A percentile compares a stretch with the other conserved stretches of the same genome.
Conservation (phyloP, 371 early-diverging fungal genomes). For the Mortierella sp. region DNA sequence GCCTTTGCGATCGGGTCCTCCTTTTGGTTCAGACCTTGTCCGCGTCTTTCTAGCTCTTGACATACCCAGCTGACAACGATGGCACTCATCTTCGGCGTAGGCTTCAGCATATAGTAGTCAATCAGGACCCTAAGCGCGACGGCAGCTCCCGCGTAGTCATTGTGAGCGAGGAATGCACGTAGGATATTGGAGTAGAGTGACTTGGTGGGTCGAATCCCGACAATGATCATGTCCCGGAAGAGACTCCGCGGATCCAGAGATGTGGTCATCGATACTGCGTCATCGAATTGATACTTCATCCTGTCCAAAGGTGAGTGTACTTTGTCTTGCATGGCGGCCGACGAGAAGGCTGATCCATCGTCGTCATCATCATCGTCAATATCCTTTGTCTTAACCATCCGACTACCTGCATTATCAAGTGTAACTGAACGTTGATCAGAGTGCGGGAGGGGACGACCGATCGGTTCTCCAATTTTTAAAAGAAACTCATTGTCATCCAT, state of each 20-base stretch:
- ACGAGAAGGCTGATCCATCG: too few species aligned
- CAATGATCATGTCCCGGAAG: conserved; percentile 52
- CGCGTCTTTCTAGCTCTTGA: conserved; percentile 18
- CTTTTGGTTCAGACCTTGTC: conserved; percentile 7
- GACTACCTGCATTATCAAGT: conserved; percentile 5
- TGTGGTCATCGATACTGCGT: conserved; percentile 18
- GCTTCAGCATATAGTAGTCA: conserved; percentile 34
- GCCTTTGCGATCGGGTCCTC: conserved; percentile 9
- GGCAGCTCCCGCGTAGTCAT: conserved; percentile 35
- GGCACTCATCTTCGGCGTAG: conserved; percentile 48
- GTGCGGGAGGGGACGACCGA: background rate
- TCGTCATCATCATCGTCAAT: background rate
- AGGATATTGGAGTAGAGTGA: conserved; percentile 45
- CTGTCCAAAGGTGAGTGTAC: background rate
- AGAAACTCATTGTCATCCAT: conserved; percentile 12
- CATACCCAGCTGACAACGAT: conserved; percentile 38
- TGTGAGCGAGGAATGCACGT: conserved; percentile 31
- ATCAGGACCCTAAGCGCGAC: conserved; percentile 28
- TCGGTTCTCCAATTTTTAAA: conserved; percentile 21
- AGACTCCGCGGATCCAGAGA: conserved; percentile 23
- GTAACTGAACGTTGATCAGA: conserved; percentile 6
- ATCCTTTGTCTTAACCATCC: background rate
- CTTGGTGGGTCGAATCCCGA: conserved; percentile 35
- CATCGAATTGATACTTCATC: conserved; percentile 21
- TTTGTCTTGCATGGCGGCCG: background rate